A percentile compares a stretch with the other conserved stretches of the same genome.
These are phyloP conservation scores for Solanum hybrid DNA, from an alignment of 305 asterid genomes.

Conservation along the genomic window DNA sequence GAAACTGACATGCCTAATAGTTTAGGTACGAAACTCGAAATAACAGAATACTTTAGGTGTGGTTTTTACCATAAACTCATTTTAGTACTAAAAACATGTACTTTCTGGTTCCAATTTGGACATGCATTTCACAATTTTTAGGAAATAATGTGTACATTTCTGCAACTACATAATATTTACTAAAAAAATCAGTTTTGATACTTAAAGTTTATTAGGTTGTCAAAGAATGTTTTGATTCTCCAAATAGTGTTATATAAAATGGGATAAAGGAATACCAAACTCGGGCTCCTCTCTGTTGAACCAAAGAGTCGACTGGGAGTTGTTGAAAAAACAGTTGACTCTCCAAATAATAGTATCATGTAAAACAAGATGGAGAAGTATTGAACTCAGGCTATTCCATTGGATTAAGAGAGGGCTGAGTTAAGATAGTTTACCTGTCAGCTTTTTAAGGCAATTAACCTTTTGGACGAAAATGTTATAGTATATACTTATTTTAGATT, in stretches of 20 bases:
- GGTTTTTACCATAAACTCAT: background rate
- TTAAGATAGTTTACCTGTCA: background rate
- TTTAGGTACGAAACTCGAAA: background rate
- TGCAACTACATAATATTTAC: background rate
- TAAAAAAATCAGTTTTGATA: background rate
- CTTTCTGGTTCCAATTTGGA: background rate
- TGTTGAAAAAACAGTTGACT: background rate
- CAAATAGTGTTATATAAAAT: background rate
- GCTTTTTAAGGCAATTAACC: background rate
- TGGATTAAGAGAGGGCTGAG: background rate
- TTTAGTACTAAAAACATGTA: background rate
- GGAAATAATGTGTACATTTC: background rate
- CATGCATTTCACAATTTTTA: background rate
- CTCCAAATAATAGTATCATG: background rate
- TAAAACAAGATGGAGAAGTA: background rate
- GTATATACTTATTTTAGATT: background rate
- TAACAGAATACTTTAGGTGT: background rate
- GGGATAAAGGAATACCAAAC: background rate
- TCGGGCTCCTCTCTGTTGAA: background rate
- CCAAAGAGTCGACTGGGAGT: background rate
- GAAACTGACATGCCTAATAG: background rate
- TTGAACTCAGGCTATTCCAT: background rate
- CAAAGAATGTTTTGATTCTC: background rate
- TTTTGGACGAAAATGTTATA: background rate
- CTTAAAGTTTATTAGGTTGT: background rate